Conservation (phyloP, 2,329 filamentous ascomycete species). For the Xylariaceae sp. region DNA sequence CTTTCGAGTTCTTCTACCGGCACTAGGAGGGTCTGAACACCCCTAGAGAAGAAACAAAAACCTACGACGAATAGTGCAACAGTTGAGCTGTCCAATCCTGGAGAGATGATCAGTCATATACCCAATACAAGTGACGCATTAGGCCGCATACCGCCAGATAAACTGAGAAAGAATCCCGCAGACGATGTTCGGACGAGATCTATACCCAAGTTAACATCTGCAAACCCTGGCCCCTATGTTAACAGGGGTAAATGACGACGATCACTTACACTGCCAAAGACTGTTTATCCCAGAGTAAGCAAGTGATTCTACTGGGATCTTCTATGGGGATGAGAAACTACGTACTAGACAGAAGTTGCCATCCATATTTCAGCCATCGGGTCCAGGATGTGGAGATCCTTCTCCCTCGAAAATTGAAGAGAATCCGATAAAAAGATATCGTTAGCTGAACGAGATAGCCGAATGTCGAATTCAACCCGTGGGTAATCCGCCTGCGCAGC, state of each 20-base stretch:
- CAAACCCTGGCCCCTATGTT: too few species aligned
- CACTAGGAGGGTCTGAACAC: too few species aligned
- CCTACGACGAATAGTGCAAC: slow-evolving; percentile 20
- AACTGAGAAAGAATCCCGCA: slow-evolving; percentile 23
- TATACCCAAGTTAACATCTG: too few species aligned
- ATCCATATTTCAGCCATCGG: slow-evolving; percentile 27
- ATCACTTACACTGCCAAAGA: slow-evolving; percentile 26
- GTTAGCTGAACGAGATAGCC: slow-evolving; percentile 18
- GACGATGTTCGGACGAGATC: slow-evolving; percentile 21
- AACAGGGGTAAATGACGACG: too few species aligned
- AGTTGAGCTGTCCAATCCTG: slow-evolving; percentile 16
- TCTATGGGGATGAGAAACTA: too few species aligned
- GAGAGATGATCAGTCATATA: background rate
- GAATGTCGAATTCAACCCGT: slow-evolving; percentile 19
- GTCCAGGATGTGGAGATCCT: slow-evolving; percentile 22
- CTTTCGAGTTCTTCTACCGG: too few species aligned
- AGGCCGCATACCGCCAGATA: slow-evolving; percentile 15
- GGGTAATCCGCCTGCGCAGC: slow-evolving; percentile 20
- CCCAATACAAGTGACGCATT: too few species aligned
- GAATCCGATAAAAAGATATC: slow-evolving; percentile 10
- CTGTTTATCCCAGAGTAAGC: too few species aligned
- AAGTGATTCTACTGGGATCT: too few species aligned
- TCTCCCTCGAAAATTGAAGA: slow-evolving; percentile 19
- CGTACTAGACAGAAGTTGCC: slow-evolving; percentile 24
- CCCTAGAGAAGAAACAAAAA: too few species aligned